Evolutionary conservation across 2,329 filamentous ascomycete species (phyloP).

Genomic region (Hortaea werneckii): DNA sequence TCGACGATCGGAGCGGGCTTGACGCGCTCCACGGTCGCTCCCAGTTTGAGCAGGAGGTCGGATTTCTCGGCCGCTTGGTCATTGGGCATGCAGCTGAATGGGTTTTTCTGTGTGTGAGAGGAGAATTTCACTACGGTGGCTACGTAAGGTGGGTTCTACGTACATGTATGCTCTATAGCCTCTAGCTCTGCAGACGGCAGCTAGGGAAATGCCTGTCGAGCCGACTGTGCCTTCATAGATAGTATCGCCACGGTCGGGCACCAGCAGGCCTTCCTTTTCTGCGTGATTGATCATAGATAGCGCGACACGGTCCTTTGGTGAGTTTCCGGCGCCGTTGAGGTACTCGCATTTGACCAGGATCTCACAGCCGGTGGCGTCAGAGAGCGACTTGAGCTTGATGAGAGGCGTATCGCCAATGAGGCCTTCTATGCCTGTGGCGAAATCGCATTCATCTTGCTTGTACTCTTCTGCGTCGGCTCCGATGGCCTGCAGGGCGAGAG

Average conservation of each 20-base stretch:
- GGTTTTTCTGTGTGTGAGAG: background rate
- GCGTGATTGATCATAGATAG: conserved; percentile 77
- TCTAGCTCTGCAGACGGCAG: conserved; percentile 73
- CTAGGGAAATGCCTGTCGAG: conserved; percentile 90
- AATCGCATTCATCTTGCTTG: conserved; percentile 20
- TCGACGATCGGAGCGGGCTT: conserved; percentile 89
- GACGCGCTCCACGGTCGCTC: conserved; percentile 85
- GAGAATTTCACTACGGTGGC: background rate
- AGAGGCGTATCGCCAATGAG: conserved; percentile 91
- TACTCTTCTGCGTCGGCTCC: background rate
- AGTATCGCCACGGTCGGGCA: conserved; percentile 74
- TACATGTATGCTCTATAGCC: conserved; percentile 88
- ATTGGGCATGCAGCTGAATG: conserved; percentile 71
- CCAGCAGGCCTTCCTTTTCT: conserved; percentile 65
- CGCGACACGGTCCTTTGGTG: conserved; percentile 90
- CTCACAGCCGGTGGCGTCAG: conserved; percentile 73
- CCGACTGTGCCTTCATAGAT: conserved; percentile 97
- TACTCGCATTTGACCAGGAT: conserved; percentile 94
- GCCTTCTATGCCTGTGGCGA: conserved; percentile 74
- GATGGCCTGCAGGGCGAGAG: background rate
- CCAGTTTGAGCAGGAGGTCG: conserved; percentile 76
- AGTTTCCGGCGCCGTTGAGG: conserved; percentile 86
- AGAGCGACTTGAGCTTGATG: conserved; percentile 74
- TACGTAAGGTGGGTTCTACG: conserved; percentile 14
- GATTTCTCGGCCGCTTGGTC: conserved; percentile 86